Evolutionary conservation across 257 asterid genomes (phyloP).

Genomic region (Fraxinus excelsior): DNA sequence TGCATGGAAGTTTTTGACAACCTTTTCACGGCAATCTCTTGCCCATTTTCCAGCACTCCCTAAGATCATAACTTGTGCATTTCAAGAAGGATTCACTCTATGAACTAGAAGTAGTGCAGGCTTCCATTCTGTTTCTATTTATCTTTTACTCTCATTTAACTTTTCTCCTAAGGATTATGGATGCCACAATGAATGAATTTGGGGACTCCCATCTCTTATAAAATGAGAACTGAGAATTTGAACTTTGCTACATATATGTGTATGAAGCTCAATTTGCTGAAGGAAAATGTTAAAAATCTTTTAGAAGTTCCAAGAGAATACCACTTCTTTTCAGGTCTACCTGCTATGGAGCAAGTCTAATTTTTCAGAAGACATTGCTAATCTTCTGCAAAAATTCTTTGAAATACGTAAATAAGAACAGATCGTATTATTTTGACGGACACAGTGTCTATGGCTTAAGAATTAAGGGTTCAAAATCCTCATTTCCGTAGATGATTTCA

Average conservation of each 20-base stretch:
- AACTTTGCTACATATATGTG: background rate
- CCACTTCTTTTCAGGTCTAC: background rate
- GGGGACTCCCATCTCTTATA: no score
- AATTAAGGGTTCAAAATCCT: background rate
- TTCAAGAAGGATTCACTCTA: background rate
- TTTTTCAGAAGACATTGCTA: background rate
- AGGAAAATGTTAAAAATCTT: background rate
- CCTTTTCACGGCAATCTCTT: slow-evolving; percentile 4
- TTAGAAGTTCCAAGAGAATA: background rate
- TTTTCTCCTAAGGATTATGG: background rate
- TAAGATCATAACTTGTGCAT: background rate
- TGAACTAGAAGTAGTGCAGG: background rate
- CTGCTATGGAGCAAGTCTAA: no score
- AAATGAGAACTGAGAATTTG: background rate
- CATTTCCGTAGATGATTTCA: background rate
- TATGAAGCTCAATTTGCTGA: background rate
- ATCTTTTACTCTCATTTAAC: background rate
- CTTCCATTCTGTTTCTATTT: background rate
- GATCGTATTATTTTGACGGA: no score
- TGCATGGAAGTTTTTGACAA: background rate
- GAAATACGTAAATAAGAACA: no score
- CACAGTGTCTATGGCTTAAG: background rate
- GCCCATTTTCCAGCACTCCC: background rate
- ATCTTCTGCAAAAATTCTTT: background rate
- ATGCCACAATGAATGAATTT: background rate